A percentile compares a stretch with the other conserved stretches of the same genome.
phyloP scores from a whole-genome alignment of 2,329 filamentous ascomycete species.

The Colletotrichum godetiae region DNA sequence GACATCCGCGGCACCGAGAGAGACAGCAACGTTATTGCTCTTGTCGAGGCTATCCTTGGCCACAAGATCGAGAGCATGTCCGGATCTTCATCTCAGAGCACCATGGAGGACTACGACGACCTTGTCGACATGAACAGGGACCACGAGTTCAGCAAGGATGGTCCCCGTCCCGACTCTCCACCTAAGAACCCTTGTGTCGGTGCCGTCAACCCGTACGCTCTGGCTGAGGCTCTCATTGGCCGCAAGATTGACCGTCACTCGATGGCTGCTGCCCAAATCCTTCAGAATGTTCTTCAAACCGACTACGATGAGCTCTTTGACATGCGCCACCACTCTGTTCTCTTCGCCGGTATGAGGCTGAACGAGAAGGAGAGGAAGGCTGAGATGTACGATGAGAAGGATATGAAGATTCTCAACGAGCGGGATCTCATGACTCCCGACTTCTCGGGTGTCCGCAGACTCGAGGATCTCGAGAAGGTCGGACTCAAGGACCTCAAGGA shows the following conservation, averaged over 20 bases:
- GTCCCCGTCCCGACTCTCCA: conserved; percentile 46
- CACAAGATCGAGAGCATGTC: conserved; percentile 44
- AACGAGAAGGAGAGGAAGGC: conserved; percentile 50
- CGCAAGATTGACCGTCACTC: conserved; percentile 52
- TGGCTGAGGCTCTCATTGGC: conserved; percentile 56
- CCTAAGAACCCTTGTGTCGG: conserved; percentile 53
- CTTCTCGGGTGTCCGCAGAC: conserved; percentile 50
- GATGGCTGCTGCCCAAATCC: conserved; percentile 45
- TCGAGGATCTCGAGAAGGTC: conserved; percentile 54
- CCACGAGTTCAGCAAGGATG: conserved; percentile 37
- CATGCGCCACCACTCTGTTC: conserved; percentile 54
- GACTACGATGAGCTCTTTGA: conserved; percentile 61
- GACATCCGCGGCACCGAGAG: conserved; percentile 29
- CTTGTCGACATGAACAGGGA: conserved; percentile 43
- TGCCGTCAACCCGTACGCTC: conserved; percentile 56
- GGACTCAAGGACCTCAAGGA: conserved; percentile 51
- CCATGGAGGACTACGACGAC: conserved; percentile 48
- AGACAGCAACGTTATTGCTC: conserved; percentile 38
- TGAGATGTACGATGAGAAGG: conserved; percentile 50
- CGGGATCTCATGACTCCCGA: conserved; percentile 55
- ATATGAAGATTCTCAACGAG: conserved; percentile 55
- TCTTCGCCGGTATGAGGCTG: conserved; percentile 55
- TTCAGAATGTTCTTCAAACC: conserved; percentile 56
- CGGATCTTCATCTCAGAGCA: conserved; percentile 39
- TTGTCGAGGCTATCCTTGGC: conserved; percentile 52